These are phyloP conservation scores for Uromyces viciae-fabae DNA, from an alignment of 1,284 basidiomycete species.

Conservation along the genomic window DNA sequence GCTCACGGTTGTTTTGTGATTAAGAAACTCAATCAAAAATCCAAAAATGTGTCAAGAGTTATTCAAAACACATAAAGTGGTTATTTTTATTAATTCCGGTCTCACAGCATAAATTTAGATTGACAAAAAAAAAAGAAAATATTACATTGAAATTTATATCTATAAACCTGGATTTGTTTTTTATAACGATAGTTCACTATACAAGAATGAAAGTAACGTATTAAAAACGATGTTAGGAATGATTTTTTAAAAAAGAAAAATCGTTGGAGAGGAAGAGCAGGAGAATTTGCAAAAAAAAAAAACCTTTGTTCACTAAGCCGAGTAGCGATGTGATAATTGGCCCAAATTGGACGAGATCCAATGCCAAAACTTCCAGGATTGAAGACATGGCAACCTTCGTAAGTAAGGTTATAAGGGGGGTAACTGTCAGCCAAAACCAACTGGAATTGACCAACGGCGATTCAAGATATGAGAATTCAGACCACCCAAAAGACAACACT, in stretches of 20 bases:
- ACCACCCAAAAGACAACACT: background rate
- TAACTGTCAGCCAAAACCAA: conserved; percentile 95
- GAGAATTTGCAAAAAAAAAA: background rate
- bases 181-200: conserved; percentile 15
- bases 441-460: too few relatives aligned
- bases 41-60: too few relatives aligned
- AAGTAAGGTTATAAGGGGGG: conserved; percentile 91
- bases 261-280: background rate
- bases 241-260: background rate
- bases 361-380: conserved; percentile 69
- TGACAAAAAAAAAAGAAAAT: background rate
- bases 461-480: too few relatives aligned
- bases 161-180: too few relatives aligned
- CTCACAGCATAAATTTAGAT: background rate
- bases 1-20: too few relatives aligned
- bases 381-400: conserved; percentile 97
- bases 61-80: too few relatives aligned
- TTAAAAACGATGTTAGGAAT: background rate
- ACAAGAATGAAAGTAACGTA: background rate
- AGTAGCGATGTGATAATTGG: conserved; percentile 36
- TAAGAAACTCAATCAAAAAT: too few relatives aligned
- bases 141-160: background rate
- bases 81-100: too few relatives aligned
- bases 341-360: conserved; percentile 33
- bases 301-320: conserved; percentile 38